Percentiles rank a stretch among this genome's conserved stretches.
Evolutionary conservation across 352 stramenopile genomes (phyloP).

Genomic region (Halophytophthora polymorphica): DNA sequence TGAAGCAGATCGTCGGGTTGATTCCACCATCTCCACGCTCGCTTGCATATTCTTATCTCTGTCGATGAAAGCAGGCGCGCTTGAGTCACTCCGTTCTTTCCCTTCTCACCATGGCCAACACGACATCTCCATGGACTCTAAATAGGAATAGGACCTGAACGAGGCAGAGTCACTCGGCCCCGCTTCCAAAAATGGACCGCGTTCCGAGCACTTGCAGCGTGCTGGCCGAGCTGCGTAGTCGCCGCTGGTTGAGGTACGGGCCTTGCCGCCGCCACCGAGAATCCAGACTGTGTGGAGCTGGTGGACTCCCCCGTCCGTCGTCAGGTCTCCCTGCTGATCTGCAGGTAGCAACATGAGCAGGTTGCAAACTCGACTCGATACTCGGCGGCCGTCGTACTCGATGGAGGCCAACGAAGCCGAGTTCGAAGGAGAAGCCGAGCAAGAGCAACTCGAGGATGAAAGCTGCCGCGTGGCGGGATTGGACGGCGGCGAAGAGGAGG

Average conservation of each 20-base stretch:
- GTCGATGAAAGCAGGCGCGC: no score
- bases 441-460: slow-evolving; percentile 2
- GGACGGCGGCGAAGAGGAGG: slow-evolving; percentile 16
- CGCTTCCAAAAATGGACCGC: neutral
- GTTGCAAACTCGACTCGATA: slow-evolving; percentile 7
- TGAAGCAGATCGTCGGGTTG: no score
- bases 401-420: slow-evolving; percentile 5
- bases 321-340: neutral
- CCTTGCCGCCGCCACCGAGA: neutral
- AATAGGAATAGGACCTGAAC: neutral
- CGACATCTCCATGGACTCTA: no score
- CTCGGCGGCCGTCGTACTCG: neutral
- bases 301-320: no score
- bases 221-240: neutral
- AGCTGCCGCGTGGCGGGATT: neutral
- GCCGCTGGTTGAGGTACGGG: slow-evolving; percentile 4
- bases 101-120: neutral
- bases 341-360: slow-evolving; percentile 9
- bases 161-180: neutral
- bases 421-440: neutral
- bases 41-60: neutral
- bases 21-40: neutral
- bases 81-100: no score
- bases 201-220: neutral
- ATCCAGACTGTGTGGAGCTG: no score